Evolutionary conservation across 2,329 filamentous ascomycete genomes (phyloP), one percentile per base, ranked within the genome.

Genomic region (Sporothrix sp.): DNA sequence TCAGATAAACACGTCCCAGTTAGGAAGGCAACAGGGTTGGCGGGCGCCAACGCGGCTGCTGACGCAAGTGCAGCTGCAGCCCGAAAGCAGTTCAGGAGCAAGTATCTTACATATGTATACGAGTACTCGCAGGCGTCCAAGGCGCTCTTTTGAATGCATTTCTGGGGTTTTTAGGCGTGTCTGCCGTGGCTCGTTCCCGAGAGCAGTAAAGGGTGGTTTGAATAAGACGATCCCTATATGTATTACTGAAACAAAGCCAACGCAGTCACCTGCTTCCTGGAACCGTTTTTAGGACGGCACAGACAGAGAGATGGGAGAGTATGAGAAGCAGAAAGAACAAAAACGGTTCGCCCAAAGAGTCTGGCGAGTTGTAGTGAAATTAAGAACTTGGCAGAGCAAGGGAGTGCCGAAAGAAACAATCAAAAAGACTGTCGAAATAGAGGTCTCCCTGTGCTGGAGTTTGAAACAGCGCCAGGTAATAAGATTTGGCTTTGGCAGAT

Each of bases 191-290:
- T 5, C 25, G 25, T 5, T 10, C 25, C 10, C 6, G 25, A 28
- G 10, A 37, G 11, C 21, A 28, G 13, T 25, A 21, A 38, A 48
- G 27, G 18, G 27, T 36, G 47, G 48, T 51, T 43, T 36, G 48
- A 47, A 53, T 53, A 35, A 53, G 40, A 23, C 35, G 47, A 50
- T 50, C 20, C 7, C 38, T n/a, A n/a, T n/a, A n/a, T n/a, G n/a
- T n/a, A n/a, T n/a, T 36, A 20, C 52, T 53, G 52, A 53, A 53
- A 53, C 52, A 50, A 25, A 16, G 14, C 30, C 52, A 42, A 50
- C 46, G 48, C 47, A 50, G 48, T 43, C 52, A 32, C 40, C 51
- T 50, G 37, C 44, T 48, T 38, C 33, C 39, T 25, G 44, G 50
- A 35, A 45, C 45, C 33, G 5, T 16, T 28, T 47, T 14, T 18